These are phyloP conservation scores for Phlyctochytrium planicorne DNA, from an alignment of 192 early-diverging fungal species.

Conservation along the genomic window DNA sequence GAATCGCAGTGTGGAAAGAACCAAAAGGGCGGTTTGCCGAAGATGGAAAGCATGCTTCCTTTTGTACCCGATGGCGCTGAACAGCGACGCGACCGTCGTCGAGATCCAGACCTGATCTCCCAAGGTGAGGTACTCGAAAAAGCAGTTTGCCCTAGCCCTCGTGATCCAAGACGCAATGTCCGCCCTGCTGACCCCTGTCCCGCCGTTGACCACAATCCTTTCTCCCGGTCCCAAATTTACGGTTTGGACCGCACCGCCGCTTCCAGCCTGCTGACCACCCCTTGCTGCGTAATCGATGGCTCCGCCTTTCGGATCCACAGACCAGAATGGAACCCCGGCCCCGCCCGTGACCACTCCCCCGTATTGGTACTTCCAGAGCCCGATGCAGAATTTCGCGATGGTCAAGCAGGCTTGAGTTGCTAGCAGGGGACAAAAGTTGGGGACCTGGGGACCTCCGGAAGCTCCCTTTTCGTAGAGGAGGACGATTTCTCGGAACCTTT, in stretches of 20 bases:
- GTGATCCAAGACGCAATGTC: conserved; percentile 68
- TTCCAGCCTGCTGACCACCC: conserved; percentile 11
- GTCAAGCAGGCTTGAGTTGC: conserved; percentile 67
- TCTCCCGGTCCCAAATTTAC: conserved; percentile 8
- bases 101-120: conserved; percentile 57
- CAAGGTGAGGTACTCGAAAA: conserved; percentile 54
- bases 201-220: conserved; percentile 37
- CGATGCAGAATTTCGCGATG: conserved; percentile 62
- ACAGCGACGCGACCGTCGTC: conserved; percentile 59
- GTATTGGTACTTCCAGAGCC: conserved; percentile 42
- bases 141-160: conserved; percentile 45
- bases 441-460: conserved; percentile 9
- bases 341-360: conserved; percentile 37
- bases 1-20: conserved; percentile 22
- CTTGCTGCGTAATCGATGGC: not conserved
- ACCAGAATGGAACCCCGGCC: conserved; percentile 38
- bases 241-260: conserved; percentile 8
- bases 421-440: conserved; percentile 55
- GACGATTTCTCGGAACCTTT: conserved; percentile 67
- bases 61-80: conserved; percentile 53
- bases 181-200: conserved; percentile 42
- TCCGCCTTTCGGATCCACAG: conserved; percentile 10
- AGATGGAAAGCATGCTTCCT: conserved; percentile 74
- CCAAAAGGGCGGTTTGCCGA: conserved; percentile 53
- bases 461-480: conserved; percentile 56